Percentiles rank a stretch among this genome's conserved stretches.
These are phyloP conservation scores for Stellera chamaejasme DNA, from an alignment of 345 rosid genomes.

Conservation along the genomic window DNA sequence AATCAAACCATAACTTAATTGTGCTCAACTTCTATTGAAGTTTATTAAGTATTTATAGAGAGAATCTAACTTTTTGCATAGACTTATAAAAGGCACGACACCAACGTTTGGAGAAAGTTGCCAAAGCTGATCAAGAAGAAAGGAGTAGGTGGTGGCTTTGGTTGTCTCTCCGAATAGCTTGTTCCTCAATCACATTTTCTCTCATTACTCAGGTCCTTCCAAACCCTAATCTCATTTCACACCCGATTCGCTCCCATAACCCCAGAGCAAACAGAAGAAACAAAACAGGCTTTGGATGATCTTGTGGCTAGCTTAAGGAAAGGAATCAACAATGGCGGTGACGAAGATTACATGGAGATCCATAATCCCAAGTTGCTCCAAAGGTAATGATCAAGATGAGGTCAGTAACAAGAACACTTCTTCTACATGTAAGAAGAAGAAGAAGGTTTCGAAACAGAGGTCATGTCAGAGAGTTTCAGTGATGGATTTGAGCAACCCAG, in stretches of 20 bases:
- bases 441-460: slow-evolving; percentile 33
- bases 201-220: slow-evolving; percentile 1
- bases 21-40: background rate
- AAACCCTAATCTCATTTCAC: background rate
- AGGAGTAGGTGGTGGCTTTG: slow-evolving; percentile 20
- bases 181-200: background rate
- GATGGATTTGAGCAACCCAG: slow-evolving; percentile 65
- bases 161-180: background rate
- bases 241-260: too few relatives aligned
- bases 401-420: slow-evolving; percentile 15
- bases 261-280: too few relatives aligned
- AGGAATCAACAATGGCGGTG: slow-evolving; percentile 29
- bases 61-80: background rate
- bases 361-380: slow-evolving; percentile 42
- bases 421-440: background rate
- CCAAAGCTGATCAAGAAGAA: slow-evolving; percentile 4
- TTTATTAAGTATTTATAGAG: background rate
- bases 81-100: background rate
- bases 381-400: slow-evolving; percentile 13
- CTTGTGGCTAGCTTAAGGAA: background rate
- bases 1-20: slow-evolving; percentile 8
- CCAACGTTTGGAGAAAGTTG: slow-evolving; percentile 1
- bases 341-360: slow-evolving; percentile 45
- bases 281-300: background rate
- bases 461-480: slow-evolving; percentile 53